These are phyloP conservation scores for Astragalus glycyphyllos DNA, from an alignment of 306 rosid species.

Conservation along the genomic window DNA sequence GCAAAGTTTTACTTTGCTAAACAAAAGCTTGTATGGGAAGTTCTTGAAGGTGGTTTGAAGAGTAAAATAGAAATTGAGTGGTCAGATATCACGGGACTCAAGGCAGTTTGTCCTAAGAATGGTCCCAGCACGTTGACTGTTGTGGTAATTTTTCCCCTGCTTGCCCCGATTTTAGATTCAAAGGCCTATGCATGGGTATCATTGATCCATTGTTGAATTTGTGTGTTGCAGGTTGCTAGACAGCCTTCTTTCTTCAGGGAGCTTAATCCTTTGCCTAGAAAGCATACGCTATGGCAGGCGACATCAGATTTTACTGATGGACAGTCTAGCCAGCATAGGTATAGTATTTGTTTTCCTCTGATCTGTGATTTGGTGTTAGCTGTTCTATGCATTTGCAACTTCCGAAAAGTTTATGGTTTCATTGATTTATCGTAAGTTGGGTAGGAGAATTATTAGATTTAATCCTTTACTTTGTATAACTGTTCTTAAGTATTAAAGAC, in stretches of 20 bases:
- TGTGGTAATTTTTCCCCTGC: conserved; percentile 62
- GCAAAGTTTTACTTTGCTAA: conserved; percentile 92
- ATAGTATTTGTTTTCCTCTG: conserved; percentile 40
- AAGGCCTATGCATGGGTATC: not conserved
- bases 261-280: conserved; percentile 91
- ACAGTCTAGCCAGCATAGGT: conserved; percentile 73
- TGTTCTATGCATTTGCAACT: not conserved
- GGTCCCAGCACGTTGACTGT: conserved; percentile 71
- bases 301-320: conserved; percentile 87
- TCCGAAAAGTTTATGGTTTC: conserved; percentile 1
- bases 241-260: conserved; percentile 90
- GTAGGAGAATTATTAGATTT: not conserved
- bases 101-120: conserved; percentile 76
- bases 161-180: not conserved
- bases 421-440: conserved; percentile 11
- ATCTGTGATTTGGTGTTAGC: conserved; percentile 17
- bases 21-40: conserved; percentile 97
- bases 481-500: conserved; percentile 1
- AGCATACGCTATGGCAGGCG: conserved; percentile 92
- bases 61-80: conserved; percentile 91
- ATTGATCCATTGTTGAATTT: conserved; percentile 12
- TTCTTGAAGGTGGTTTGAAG: conserved; percentile 87
- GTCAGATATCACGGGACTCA: conserved; percentile 77
- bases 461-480: not conserved
- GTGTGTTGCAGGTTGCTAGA: conserved; percentile 69